These are phyloP conservation scores for Diutina neorugosa DNA, from an alignment of 1,139 yeast genomes.

Conservation along the genomic window DNA sequence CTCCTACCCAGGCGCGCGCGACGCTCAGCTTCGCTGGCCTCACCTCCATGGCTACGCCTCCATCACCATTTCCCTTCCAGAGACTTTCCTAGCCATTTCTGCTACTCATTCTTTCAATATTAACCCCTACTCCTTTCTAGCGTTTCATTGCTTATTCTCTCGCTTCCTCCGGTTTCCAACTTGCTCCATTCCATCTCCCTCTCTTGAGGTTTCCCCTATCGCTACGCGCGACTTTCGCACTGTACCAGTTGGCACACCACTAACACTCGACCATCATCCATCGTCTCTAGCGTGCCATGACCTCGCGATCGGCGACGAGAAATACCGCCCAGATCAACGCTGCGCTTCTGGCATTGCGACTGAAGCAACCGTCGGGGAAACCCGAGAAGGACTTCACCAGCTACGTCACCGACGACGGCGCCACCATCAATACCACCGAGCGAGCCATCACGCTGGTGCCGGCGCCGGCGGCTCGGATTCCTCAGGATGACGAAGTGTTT, in stretches of 20 bases:
- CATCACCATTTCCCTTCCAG: no score
- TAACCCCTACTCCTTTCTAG: no score
- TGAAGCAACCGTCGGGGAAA: background rate
- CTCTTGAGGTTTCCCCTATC: no score
- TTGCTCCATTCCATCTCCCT: no score
- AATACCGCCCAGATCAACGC: conserved; percentile 3
- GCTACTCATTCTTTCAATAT: no score
- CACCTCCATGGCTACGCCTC: no score
- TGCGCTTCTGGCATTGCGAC: conserved; percentile 1
- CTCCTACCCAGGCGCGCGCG: no score
- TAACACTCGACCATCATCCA: background rate
- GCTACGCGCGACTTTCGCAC: no score
- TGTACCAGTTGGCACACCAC: background rate
- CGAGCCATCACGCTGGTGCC: conserved; percentile 54
- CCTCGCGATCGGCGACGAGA: background rate
- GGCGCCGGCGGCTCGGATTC: conserved; percentile 58
- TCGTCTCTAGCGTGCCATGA: background rate
- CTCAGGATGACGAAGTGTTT: conserved; percentile 61
- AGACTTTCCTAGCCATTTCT: no score
- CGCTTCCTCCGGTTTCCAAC: no score
- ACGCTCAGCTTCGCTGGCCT: no score
- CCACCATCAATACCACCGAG: conserved; percentile 48
- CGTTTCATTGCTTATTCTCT: no score
- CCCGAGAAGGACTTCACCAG: conserved; percentile 32
- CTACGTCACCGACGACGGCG: conserved; percentile 63